These are phyloP conservation scores for Trichoderma asperelloides DNA, from an alignment of 495 filamentous ascomycete species.

Conservation along the genomic window DNA sequence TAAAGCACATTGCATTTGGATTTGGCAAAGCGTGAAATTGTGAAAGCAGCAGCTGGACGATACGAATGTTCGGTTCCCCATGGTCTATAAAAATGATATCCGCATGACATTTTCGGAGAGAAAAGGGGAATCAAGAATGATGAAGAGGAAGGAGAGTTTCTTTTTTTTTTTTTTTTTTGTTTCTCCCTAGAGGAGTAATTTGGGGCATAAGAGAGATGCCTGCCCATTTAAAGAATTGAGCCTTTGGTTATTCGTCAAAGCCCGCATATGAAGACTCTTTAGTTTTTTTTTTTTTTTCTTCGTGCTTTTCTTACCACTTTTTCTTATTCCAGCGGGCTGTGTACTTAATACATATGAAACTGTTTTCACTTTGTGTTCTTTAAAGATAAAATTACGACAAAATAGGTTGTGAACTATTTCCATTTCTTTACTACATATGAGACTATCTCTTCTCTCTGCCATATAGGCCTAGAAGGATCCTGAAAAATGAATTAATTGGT, in stretches of 20 bases:
- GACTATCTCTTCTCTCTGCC: not conserved
- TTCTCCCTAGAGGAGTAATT: not conserved
- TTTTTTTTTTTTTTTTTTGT: no score
- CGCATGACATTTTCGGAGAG: not conserved
- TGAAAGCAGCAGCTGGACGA: not conserved
- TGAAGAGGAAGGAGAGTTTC: no score
- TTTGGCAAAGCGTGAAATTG: not conserved
- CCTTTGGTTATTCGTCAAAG: not conserved
- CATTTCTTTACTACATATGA: not conserved
- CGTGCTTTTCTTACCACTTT: not conserved
- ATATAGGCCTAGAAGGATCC: no score
- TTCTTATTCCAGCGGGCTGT: not conserved
- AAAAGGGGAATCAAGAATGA: not conserved
- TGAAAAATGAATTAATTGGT: no score
- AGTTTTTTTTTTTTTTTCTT: not conserved
- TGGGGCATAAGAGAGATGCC: not conserved
- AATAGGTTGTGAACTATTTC: not conserved
- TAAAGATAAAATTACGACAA: not conserved
- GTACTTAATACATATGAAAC: constrained; percentile 5
- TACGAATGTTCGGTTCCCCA: not conserved
- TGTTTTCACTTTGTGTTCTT: not conserved
- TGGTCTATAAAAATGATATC: not conserved
- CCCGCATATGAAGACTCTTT: not conserved
- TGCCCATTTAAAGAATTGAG: not conserved
- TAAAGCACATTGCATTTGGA: constrained; percentile 9